Conservation (phyloP, 139 green algal species). For the Chlorella sp. region DNA sequence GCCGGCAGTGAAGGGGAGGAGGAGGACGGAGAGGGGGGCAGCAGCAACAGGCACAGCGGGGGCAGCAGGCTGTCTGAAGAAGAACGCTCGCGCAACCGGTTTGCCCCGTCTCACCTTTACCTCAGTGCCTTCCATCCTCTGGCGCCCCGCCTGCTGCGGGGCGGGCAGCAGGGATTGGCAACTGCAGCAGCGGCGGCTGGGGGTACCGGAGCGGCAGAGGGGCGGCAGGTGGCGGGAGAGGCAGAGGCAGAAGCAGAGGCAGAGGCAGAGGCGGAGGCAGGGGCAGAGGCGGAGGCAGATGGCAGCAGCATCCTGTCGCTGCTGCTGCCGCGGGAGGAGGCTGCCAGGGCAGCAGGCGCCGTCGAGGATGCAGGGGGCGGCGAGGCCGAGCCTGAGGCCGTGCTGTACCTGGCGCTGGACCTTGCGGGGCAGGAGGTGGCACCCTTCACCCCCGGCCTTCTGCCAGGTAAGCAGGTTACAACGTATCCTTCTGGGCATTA, state of each 20-base stretch:
- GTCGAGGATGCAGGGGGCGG: neutral
- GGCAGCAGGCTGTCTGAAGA: neutral
- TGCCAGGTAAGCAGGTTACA: conserved; percentile 47
- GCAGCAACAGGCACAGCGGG: too few species aligned
- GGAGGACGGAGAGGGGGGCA: too few species aligned
- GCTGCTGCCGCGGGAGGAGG: conserved; percentile 13
- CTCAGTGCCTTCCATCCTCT: too few species aligned
- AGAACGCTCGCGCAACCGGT: neutral
- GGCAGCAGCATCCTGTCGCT: conserved; percentile 27
- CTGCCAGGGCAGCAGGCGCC: too few species aligned
- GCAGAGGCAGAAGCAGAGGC: too few species aligned
- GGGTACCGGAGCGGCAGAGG: too few species aligned
- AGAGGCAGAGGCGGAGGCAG: neutral
- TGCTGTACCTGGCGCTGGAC: conserved; percentile 42
- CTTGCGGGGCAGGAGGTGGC: conserved; percentile 50
- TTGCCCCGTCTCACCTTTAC: too few species aligned
- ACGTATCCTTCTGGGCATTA: neutral
- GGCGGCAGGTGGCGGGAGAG: too few species aligned
- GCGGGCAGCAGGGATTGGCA: neutral
- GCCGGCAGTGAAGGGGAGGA: too few species aligned
- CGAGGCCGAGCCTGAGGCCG: too few species aligned
- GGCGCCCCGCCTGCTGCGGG: too few species aligned
- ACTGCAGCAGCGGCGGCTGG: too few species aligned
- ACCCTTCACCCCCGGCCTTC: conserved; percentile 39
- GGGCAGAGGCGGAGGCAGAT: neutral